Conservation (phyloP, 2,329 filamentous ascomycete genomes). For the Daldinia sp. region DNA sequence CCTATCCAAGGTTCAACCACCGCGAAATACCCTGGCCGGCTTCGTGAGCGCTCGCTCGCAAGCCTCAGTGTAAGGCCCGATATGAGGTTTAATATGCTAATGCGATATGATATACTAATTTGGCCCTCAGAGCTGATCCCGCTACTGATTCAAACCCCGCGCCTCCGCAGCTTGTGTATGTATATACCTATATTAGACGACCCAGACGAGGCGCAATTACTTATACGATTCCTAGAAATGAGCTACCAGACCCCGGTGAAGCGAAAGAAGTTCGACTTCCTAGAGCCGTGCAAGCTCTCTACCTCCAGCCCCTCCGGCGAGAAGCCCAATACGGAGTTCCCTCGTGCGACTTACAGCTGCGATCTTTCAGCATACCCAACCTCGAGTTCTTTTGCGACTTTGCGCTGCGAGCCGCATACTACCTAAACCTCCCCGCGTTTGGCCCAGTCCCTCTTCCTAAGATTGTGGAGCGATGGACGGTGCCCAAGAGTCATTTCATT, state of each 20-base stretch:
- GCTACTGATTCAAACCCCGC: not conserved
- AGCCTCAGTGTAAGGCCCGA: constrained; percentile 40
- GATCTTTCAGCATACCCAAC: constrained; percentile 88
- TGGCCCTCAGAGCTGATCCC: not conserved
- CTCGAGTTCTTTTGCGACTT: constrained; percentile 96
- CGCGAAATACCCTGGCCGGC: constrained; percentile 39
- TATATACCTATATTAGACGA: not conserved
- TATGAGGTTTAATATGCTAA: not conserved
- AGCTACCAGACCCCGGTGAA: constrained; percentile 39
- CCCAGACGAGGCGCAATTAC: not conserved
- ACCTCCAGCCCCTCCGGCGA: constrained; percentile 83
- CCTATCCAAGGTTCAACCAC: constrained; percentile 38
- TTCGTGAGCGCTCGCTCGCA: constrained; percentile 40
- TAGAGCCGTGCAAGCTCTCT: constrained; percentile 82
- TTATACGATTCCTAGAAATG: constrained; percentile 40
- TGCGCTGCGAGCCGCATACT: constrained; percentile 92
- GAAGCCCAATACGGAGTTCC: constrained; percentile 79
- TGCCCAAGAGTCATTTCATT: constrained; percentile 87
- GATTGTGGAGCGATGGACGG: constrained; percentile 92
- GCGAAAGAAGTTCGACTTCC: constrained; percentile 65
- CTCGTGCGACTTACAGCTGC: constrained; percentile 88
- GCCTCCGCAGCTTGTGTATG: constrained; percentile 38
- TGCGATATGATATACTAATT: constrained; percentile 17
- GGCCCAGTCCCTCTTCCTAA: constrained; percentile 87
- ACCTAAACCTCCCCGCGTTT: constrained; percentile 83